A percentile compares a stretch with the other conserved stretches of the same genome.
phyloP scores from a whole-genome alignment of 306 rosid species.

The Canavalia ensiformis region DNA sequence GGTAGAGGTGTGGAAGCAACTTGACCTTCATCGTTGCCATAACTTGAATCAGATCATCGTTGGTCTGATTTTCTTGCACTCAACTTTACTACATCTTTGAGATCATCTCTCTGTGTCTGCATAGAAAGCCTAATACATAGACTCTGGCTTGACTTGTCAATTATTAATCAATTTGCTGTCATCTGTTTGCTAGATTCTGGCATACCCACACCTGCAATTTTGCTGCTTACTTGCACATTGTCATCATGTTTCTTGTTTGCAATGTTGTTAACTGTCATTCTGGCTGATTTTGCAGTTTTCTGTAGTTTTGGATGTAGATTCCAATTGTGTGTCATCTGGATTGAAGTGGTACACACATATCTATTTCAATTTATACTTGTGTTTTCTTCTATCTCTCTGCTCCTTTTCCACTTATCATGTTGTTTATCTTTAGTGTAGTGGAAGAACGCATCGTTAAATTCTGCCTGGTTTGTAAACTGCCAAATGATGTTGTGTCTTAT shows the following conservation, averaged over 20 bases:
- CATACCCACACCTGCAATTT: no score
- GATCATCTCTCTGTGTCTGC: slow-evolving; percentile 90
- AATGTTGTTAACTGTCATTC: slow-evolving; percentile 38
- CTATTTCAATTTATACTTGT: no score
- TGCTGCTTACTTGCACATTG: no score
- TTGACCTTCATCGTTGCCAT: no score
- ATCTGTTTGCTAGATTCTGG: slow-evolving; percentile 39
- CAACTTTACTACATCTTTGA: slow-evolving; percentile 75
- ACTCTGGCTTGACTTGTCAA: slow-evolving; percentile 15
- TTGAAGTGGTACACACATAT: no score
- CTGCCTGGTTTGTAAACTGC: slow-evolving; percentile 28
- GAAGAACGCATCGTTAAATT: no score
- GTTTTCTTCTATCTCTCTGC: not conserved
- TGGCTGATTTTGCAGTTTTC: no score
- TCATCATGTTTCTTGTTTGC: no score
- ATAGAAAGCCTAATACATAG: no score
- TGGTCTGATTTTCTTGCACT: slow-evolving; percentile 96
- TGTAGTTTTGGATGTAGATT: slow-evolving; percentile 46
- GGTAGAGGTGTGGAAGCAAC: slow-evolving; percentile 83
- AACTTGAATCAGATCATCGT: slow-evolving; percentile 87
- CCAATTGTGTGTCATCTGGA: no score
- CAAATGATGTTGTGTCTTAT: slow-evolving; percentile 38
- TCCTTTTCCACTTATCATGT: slow-evolving; percentile 1
- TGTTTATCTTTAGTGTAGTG: slow-evolving; percentile 16
- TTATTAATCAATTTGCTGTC: slow-evolving; percentile 27